Conservation (phyloP, 192 early-diverging fungal species). For the Podila horticola region DNA sequence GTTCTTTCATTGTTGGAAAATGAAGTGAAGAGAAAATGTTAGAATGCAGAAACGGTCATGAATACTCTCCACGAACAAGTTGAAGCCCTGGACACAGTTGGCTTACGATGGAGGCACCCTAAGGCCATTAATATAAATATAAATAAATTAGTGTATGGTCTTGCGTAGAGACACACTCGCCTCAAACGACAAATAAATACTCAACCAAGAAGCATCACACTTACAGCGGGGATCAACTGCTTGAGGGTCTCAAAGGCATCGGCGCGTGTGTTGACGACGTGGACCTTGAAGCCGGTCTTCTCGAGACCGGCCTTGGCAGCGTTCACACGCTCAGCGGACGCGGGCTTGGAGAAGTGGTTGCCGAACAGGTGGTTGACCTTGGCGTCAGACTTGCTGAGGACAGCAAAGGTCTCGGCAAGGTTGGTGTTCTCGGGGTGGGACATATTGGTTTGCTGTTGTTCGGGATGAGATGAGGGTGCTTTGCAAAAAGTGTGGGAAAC, state of each 20-base stretch:
- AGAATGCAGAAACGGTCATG: too few species aligned
- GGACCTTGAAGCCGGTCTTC: conserved; percentile 48
- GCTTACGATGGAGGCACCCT: conserved; percentile 1
- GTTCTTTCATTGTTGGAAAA: conserved; percentile 10
- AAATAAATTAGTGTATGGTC: too few species aligned
- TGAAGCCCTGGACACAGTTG: too few species aligned
- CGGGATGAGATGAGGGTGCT: background rate
- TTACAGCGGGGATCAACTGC: conserved; percentile 48
- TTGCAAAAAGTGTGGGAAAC: background rate
- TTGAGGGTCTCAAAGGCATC: conserved; percentile 51
- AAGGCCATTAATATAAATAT: background rate
- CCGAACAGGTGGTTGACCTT: conserved; percentile 5
- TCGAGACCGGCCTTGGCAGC: conserved; percentile 52
- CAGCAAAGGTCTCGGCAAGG: conserved; percentile 25
- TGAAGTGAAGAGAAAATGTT: too few species aligned
- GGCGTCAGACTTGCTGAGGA: conserved; percentile 18
- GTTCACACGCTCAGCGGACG: conserved; percentile 34
- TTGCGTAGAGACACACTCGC: background rate
- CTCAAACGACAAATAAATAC: background rate
- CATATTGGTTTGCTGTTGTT: conserved; percentile 8
- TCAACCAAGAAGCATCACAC: background rate
- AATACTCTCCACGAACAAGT: too few species aligned
- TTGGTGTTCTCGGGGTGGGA: conserved; percentile 42
- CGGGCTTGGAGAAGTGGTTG: conserved; percentile 29
- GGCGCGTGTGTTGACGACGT: conserved; percentile 37